Evolutionary conservation across 2,329 filamentous ascomycete genomes (phyloP).

Genomic region (Monilinia fructicola): DNA sequence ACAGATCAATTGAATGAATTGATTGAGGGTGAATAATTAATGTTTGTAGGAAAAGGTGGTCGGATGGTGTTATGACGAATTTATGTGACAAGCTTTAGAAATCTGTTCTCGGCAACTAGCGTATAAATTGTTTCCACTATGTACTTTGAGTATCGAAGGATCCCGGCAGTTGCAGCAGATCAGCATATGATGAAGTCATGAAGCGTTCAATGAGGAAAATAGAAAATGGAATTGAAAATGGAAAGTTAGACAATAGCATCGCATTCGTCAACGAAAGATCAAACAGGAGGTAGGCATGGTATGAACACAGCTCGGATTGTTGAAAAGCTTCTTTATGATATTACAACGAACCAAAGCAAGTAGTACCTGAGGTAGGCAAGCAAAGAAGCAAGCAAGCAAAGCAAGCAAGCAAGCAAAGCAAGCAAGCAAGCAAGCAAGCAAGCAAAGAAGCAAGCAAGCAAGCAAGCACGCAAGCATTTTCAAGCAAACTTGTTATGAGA

Average conservation of each 20-base stretch:
- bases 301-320: not conserved
- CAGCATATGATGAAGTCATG: constrained; percentile 7
- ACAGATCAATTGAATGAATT: constrained; percentile 28
- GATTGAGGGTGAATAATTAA: constrained; percentile 6
- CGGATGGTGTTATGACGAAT: constrained; percentile 10
- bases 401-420: not conserved
- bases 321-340: too few species aligned
- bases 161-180: constrained; percentile 12
- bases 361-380: not conserved
- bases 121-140: constrained; percentile 8
- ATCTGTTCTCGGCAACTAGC: constrained; percentile 26
- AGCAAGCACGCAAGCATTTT: not conserved
- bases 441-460: not conserved
- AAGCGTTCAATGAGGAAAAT: not conserved
- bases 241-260: not conserved
- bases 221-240: too few species aligned
- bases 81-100: constrained; percentile 21
- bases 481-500: not conserved
- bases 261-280: not conserved
- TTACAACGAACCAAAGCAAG: not conserved
- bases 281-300: too few species aligned
- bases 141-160: not conserved
- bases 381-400: not conserved
- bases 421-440: not conserved
- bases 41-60: not conserved